Percentiles rank a stretch among this genome's conserved stretches.
These are phyloP conservation scores for Umbelopsis isabellina DNA, from an alignment of 192 early-diverging fungal species.

Conservation along the genomic window DNA sequence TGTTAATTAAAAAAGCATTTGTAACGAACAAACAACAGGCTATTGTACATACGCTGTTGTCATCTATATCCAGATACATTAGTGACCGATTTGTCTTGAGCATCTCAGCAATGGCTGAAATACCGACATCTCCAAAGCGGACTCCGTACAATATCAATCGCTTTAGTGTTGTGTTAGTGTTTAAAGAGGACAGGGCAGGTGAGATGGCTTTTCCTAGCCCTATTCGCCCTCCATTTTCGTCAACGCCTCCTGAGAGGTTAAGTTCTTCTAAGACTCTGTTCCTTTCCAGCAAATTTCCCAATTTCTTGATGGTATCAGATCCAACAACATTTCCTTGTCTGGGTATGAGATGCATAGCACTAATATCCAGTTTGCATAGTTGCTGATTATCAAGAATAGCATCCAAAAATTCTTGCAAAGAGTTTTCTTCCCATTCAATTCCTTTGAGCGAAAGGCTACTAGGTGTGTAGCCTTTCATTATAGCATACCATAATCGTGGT, in stretches of 20 bases:
- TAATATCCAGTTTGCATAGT: slow-evolving; percentile 44
- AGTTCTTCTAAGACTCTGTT: slow-evolving; percentile 41
- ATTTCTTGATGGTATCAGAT: slow-evolving; percentile 44
- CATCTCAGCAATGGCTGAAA: slow-evolving; percentile 43
- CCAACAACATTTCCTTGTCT: slow-evolving; percentile 26
- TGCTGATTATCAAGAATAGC: slow-evolving; percentile 45
- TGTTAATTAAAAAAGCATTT: no score
- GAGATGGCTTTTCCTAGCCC: slow-evolving; percentile 37
- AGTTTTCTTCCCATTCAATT: slow-evolving; percentile 52
- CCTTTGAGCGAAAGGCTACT: slow-evolving; percentile 42
- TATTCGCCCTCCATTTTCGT: slow-evolving; percentile 10
- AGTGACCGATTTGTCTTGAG: slow-evolving; percentile 38
- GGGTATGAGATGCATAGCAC: slow-evolving; percentile 38
- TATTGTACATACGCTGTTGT: slow-evolving; percentile 43
- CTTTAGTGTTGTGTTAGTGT: slow-evolving; percentile 33
- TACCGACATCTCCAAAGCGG: slow-evolving; percentile 45
- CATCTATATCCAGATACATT: slow-evolving; percentile 43
- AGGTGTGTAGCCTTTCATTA: slow-evolving; percentile 44
- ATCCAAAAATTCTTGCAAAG: slow-evolving; percentile 49
- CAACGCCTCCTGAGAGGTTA: slow-evolving; percentile 31
- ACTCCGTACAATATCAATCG: slow-evolving; percentile 41
- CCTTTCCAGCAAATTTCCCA: slow-evolving; percentile 38
- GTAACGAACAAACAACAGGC: not conserved
- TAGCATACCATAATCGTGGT: slow-evolving; percentile 41
- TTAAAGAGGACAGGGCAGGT: slow-evolving; percentile 36